Conservation (phyloP, 495 filamentous ascomycete species). For the Penicillium egyptiacum region DNA sequence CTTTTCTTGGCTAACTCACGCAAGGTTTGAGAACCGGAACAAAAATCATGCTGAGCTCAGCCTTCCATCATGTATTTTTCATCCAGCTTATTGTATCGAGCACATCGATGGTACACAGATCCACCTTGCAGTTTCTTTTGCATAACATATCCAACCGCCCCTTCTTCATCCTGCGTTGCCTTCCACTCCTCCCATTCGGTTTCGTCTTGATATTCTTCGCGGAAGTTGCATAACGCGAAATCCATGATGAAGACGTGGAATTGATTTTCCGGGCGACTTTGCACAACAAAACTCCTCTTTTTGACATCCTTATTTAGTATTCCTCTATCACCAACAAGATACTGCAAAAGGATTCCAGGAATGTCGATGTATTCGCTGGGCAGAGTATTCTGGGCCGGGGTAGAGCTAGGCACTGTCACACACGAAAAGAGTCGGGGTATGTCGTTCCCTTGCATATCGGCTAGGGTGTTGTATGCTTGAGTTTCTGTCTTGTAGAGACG, state of each 20-base stretch:
- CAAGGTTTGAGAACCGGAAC: too few species aligned
- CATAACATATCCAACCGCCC: conserved; percentile 30
- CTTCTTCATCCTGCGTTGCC: conserved; percentile 28
- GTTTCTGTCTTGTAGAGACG: conserved; percentile 20
- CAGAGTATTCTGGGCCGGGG: background rate
- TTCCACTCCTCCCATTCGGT: conserved; percentile 26
- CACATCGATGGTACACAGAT: conserved; percentile 24
- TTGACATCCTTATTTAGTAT: conserved; percentile 33
- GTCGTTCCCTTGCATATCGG: conserved; percentile 22
- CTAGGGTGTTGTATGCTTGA: conserved; percentile 20
- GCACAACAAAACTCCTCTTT: conserved; percentile 31
- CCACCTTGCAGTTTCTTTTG: conserved; percentile 18
- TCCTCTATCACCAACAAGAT: conserved; percentile 20
- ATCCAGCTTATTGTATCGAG: conserved; percentile 15
- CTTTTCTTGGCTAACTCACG: too few species aligned
- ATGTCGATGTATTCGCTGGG: conserved; percentile 14
- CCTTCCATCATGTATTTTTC: background rate
- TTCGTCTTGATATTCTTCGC: conserved; percentile 20
- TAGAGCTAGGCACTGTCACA: conserved; percentile 8
- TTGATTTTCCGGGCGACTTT: background rate
- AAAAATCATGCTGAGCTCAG: too few species aligned
- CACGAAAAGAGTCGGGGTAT: conserved; percentile 18
- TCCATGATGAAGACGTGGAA: conserved; percentile 34
- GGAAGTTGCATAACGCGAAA: conserved; percentile 31
- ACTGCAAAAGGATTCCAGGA: conserved; percentile 26